A percentile compares a stretch with the other conserved stretches of the same genome.
These are phyloP conservation scores for Eleusine indica DNA, from an alignment of 176 grass and related monocot species.

Conservation along the genomic window DNA sequence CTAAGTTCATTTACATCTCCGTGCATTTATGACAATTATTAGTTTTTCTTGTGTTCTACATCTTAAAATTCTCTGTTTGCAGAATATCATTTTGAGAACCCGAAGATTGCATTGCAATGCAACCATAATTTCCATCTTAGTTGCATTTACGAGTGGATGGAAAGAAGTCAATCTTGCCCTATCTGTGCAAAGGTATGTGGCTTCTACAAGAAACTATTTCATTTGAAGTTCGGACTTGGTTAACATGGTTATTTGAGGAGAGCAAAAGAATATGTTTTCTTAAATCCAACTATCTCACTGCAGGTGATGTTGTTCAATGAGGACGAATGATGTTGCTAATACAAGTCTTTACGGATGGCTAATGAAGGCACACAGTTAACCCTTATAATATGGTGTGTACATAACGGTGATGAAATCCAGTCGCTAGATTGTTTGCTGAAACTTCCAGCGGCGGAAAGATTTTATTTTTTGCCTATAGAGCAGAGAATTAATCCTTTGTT, in stretches of 20 bases:
- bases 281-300: background rate
- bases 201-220: conserved; percentile 29
- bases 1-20: conserved; percentile 10
- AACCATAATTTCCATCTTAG: conserved; percentile 77
- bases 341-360: conserved; percentile 17
- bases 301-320: conserved; percentile 73
- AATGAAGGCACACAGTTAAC: conserved; percentile 20
- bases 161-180: conserved; percentile 73
- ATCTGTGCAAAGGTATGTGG: conserved; percentile 63
- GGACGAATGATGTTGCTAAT: conserved; percentile 33
- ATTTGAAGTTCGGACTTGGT: conserved; percentile 8
- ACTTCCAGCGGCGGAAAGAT: conserved; percentile 22
- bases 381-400: conserved; percentile 34
- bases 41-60: conserved; percentile 12
- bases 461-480: conserved; percentile 26
- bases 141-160: conserved; percentile 93
- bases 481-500: background rate
- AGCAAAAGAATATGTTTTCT: background rate
- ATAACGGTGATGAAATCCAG: conserved; percentile 28
- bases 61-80: background rate
- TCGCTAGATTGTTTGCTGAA: conserved; percentile 46
- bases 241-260: background rate
- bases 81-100: conserved; percentile 74
- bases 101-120: conserved; percentile 64
- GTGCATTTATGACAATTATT: background rate